Evolutionary conservation across 2,329 filamentous ascomycete species (phyloP).

Genomic region (Ustulina deusta): DNA sequence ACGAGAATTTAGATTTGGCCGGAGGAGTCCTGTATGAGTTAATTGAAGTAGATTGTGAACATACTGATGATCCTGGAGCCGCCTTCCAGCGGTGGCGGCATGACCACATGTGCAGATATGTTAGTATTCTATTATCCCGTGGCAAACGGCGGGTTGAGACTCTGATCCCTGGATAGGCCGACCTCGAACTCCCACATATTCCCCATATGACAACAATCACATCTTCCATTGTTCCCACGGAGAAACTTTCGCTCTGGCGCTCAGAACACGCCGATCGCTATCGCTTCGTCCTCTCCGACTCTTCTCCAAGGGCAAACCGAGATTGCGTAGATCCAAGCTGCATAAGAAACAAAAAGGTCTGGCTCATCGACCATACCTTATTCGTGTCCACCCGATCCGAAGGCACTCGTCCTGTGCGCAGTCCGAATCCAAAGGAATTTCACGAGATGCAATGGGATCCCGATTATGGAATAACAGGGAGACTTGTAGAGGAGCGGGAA

Average conservation of each 20-base stretch:
- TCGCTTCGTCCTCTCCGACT: slow-evolving; percentile 56
- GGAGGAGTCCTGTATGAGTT: slow-evolving; percentile 61
- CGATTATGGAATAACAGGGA: slow-evolving; percentile 48
- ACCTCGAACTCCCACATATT: slow-evolving; percentile 60
- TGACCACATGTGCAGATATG: slow-evolving; percentile 59
- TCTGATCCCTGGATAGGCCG: slow-evolving; percentile 48
- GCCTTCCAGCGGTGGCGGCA: slow-evolving; percentile 61
- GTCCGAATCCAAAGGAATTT: slow-evolving; percentile 55
- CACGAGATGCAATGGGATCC: slow-evolving; percentile 58
- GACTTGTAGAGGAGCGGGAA: slow-evolving; percentile 53
- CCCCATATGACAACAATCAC: slow-evolving; percentile 61
- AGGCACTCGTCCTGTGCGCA: slow-evolving; percentile 55
- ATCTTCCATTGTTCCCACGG: slow-evolving; percentile 56
- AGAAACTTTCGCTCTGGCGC: slow-evolving; percentile 54
- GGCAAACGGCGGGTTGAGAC: neutral
- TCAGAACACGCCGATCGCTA: slow-evolving; percentile 55
- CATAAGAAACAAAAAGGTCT: slow-evolving; percentile 56
- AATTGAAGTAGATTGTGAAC: slow-evolving; percentile 59
- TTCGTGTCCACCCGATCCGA: slow-evolving; percentile 55
- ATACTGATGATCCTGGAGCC: slow-evolving; percentile 59
- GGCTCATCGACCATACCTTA: slow-evolving; percentile 59
- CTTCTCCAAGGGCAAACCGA: slow-evolving; percentile 46
- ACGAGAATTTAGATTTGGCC: slow-evolving; percentile 58
- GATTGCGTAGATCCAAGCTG: slow-evolving; percentile 50
- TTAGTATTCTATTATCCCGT: slow-evolving; percentile 36